These are phyloP conservation scores for Diaporthe sp. DNA, from an alignment of 2,329 filamentous ascomycete genomes.

Conservation along the genomic window DNA sequence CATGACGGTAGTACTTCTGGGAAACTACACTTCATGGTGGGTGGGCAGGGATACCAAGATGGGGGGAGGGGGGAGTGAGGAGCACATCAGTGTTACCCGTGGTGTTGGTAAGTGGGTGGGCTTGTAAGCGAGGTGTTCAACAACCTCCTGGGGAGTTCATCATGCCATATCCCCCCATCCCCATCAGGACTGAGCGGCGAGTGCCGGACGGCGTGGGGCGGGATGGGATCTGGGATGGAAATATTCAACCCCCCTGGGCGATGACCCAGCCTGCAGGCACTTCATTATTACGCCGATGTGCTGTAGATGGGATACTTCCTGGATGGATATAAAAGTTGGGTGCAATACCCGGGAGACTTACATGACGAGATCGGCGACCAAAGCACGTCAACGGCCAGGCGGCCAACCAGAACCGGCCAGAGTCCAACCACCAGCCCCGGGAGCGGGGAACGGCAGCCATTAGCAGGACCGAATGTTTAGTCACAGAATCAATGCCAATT, in stretches of 20 bases:
- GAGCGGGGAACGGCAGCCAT: constrained; percentile 16
- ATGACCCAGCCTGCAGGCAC: not conserved
- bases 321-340: not conserved
- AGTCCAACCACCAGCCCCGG: not conserved
- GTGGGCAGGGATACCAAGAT: not conserved
- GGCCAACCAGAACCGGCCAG: constrained; percentile 26
- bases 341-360: not conserved
- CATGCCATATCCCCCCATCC: not conserved
- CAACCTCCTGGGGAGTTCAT: not conserved
- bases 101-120: not conserved
- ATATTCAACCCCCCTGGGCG: not conserved
- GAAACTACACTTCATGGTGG: not conserved
- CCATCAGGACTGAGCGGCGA: not conserved
- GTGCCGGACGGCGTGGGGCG: not conserved
- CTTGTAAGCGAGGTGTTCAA: not conserved
- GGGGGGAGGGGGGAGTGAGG: not conserved
- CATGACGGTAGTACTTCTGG: not conserved
- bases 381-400: constrained; percentile 24
- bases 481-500: not conserved
- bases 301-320: not conserved
- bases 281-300: not conserved
- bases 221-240: too few relatives aligned
- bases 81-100: not conserved
- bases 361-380: constrained; percentile 21
- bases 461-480: not conserved